Base-by-base conservation (phyloP, 2,329 filamentous ascomycete species). In the Exutisphaerella laricina region DNA sequence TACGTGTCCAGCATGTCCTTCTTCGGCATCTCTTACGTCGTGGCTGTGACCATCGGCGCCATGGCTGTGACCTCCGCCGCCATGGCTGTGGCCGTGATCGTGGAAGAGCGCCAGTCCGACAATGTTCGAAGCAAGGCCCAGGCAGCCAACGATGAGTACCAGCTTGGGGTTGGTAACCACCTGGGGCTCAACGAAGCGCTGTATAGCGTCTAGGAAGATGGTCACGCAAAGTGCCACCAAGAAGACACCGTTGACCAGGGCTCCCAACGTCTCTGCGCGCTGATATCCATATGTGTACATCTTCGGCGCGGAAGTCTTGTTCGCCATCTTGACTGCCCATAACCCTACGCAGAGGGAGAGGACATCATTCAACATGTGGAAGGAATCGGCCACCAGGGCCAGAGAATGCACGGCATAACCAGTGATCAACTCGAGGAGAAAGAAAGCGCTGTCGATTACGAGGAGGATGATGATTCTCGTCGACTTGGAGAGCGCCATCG, bases 361-460 rank as follows among this genome's bases (percentile, higher is more conserved):
- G 57, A 98, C 92, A 78, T 98, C 92, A 72, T 98, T 98, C 48
- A 98, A 75, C 92, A 98, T 98, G 70, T 98, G 92, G 67, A 98
- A 98, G 47, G 92, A 88, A 71, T 98, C 92, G 41, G 92, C 92
- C 62, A 94, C 88, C 46, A 98, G 77, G 26, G 92, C 92, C 56
- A 98, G 78, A 13, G 92, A 97, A 62, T 89, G 84, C 48, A 94
- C 88, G 51, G 83, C 72, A 72, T 95, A 87, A 49, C 92, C 90
- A 49, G 84, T 80, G 45, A 84, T 80, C 49, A 98, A 70, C 69
- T 98, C 92, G 45, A 97, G 71, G 35, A 95, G 68, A 69, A 98
- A 96, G 72, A 98, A 98, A 29, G 78, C 75, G 39, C 82, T 75
- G 69, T 97, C 90, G 61, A 98, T 94, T 51, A 72, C 84, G 64